Conservation (phyloP, 805 yeast species). For the Lipomyces chichibuensis region DNA sequence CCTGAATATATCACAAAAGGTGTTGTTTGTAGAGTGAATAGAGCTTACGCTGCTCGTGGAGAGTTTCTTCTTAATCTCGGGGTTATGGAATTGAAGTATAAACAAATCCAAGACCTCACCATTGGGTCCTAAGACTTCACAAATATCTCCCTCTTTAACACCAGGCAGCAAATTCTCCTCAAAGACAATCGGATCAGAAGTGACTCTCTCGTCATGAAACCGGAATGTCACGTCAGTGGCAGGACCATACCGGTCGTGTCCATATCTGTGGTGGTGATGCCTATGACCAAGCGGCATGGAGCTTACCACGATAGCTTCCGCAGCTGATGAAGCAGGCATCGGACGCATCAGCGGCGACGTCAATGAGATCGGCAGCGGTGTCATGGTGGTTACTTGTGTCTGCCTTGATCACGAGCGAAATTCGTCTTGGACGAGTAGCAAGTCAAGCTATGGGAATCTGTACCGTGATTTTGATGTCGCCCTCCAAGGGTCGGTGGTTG, state of each 20-base stretch:
- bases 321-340: neutral
- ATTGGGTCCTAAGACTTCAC: slow-evolving; percentile 49
- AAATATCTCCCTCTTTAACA: slow-evolving; percentile 64
- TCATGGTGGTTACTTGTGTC: neutral
- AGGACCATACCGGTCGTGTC: neutral
- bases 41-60: slow-evolving; percentile 21
- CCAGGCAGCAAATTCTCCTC: slow-evolving; percentile 61
- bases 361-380: neutral
- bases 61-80: slow-evolving; percentile 22
- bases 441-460: neutral
- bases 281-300: neutral
- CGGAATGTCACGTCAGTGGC: slow-evolving; percentile 25
- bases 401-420: neutral
- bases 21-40: neutral
- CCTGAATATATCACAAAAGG: neutral
- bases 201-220: slow-evolving; percentile 65
- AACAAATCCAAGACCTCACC: slow-evolving; percentile 29
- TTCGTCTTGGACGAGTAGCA: neutral
- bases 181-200: slow-evolving; percentile 58
- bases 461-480: neutral
- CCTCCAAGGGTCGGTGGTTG: neutral
- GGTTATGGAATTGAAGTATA: slow-evolving; percentile 18
- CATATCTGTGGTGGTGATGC: neutral
- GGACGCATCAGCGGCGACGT: slow-evolving; percentile 1
- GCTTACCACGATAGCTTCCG: neutral